Conservation (phyloP, 495 filamentous ascomycete genomes). For the Viridothelium virens region DNA sequence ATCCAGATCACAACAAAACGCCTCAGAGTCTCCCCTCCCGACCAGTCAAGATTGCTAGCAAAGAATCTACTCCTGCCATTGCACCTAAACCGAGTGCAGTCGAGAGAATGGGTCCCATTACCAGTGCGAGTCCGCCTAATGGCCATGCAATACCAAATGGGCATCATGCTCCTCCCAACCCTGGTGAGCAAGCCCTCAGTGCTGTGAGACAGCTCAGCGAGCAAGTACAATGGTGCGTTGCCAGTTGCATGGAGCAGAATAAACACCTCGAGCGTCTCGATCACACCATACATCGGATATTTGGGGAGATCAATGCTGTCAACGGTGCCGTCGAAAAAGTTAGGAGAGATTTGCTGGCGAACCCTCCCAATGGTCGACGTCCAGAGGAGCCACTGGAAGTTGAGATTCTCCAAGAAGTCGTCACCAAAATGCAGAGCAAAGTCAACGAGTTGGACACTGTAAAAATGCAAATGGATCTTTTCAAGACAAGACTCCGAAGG, state of each 20-base stretch:
- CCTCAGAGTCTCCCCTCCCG: neutral
- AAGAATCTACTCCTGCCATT: conserved; percentile 7
- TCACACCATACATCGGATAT: conserved; percentile 1
- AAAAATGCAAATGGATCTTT: conserved; percentile 33
- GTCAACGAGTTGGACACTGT: conserved; percentile 35
- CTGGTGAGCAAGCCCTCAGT: conserved; percentile 5
- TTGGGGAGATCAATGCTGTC: neutral
- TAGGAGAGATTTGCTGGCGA: conserved; percentile 5
- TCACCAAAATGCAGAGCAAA: conserved; percentile 17
- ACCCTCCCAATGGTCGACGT: conserved; percentile 4
- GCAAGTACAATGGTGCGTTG: conserved; percentile 11
- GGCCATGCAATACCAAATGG: conserved; percentile 3
- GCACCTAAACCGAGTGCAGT: neutral
- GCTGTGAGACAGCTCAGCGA: conserved; percentile 4
- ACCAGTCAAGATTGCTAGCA: conserved; percentile 8
- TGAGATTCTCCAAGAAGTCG: conserved; percentile 5
- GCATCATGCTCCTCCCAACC: conserved; percentile 3
- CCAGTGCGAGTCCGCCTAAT: conserved; percentile 9
- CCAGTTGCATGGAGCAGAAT: conserved; percentile 6
- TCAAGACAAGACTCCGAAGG: conserved; percentile 33
- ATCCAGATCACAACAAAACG: neutral
- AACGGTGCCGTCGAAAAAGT: neutral
- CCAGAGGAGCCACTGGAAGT: conserved; percentile 1
- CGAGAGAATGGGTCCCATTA: conserved; percentile 8
- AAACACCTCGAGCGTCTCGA: conserved; percentile 10